Evolutionary conservation across 768 basidiomycete genomes (phyloP).

Genomic region (Xerocomellus dryophilus): DNA sequence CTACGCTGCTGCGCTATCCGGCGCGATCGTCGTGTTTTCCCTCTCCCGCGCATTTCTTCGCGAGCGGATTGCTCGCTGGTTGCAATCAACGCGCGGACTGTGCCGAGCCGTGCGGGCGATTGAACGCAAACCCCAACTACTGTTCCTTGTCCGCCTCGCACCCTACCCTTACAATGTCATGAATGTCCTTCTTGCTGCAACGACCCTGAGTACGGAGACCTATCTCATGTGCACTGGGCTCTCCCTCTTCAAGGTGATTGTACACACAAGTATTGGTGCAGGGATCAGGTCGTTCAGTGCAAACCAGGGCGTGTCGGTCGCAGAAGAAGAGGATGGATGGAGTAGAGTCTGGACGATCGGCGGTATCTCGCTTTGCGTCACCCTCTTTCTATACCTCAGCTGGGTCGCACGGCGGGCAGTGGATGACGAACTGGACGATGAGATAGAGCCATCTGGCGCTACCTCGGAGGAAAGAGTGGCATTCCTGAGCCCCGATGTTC

Average conservation of each 20-base stretch:
- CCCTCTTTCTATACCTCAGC: slow-evolving; percentile 76
- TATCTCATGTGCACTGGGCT: slow-evolving; percentile 80
- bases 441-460: slow-evolving; percentile 26
- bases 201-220: slow-evolving; percentile 72
- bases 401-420: slow-evolving; percentile 73
- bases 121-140: slow-evolving; percentile 80
- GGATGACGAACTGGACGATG: slow-evolving; percentile 51
- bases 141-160: slow-evolving; percentile 90
- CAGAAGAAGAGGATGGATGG: slow-evolving; percentile 43
- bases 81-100: slow-evolving; percentile 66
- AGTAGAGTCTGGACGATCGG: slow-evolving; percentile 59
- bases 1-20: slow-evolving; percentile 80
- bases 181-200: slow-evolving; percentile 89
- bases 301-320: slow-evolving; percentile 48
- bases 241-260: slow-evolving; percentile 84
- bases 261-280: slow-evolving; percentile 86
- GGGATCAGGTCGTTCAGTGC: slow-evolving; percentile 74
- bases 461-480: slow-evolving; percentile 51
- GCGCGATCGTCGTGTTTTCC: slow-evolving; percentile 80
- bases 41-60: slow-evolving; percentile 74
- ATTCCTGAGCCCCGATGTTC: slow-evolving; percentile 42
- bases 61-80: slow-evolving; percentile 67
- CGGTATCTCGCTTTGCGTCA: slow-evolving; percentile 69
- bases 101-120: slow-evolving; percentile 83
- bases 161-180: slow-evolving; percentile 93